Base-by-base conservation (phyloP, 345 rosid species). In the Populus deltoides region DNA sequence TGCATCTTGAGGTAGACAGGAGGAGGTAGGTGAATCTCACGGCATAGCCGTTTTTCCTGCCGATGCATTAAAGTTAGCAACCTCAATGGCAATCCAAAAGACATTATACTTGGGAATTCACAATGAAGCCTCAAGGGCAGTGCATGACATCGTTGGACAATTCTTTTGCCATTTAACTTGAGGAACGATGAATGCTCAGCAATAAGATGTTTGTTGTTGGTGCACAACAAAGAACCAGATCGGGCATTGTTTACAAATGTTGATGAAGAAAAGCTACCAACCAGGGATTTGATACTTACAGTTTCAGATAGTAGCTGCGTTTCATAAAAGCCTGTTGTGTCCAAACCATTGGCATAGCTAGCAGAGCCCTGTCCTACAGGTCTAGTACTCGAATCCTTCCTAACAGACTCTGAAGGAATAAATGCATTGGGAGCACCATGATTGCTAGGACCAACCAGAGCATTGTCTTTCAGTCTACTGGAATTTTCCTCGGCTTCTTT, bases 31-130 rank as follows among this genome's bases (percentile, higher is more conserved):
- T 90, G 88, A 41, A 84, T 85, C 84, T 93, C 99, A 1, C 80
- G 77, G 80, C 98, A 96, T 4, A 93, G 83, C 65, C 90, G 91
- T 85, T 92, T 96, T 91, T 96, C 98, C 98, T 96, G 95, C 83
- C 78, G 77, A 72, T 35, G 39, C 75, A 79, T 31, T 63, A 16
- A 31, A 75, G 51, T n/a, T 31, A 2, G 61, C 63, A 71, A 35
- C 63, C 61, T 79, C 66, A 57, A 45, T 29, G 17, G 39, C 55
- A n/a, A 25, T 35, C 11, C 29, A 65, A 41, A 69, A 59, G 61
- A 18, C 39, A 4, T 4, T 39, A 59, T 22, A 7, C 33, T 22
- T 62, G 9, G 8, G 8, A 68, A 51, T 36, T 27, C 47, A 51
- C 35, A 36, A 24, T 16, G 24, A 68, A 51, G 73, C 12, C 66